These are phyloP conservation scores for Fennellomyces sp. DNA, from an alignment of 371 early-diverging fungal species.

Conservation along the genomic window DNA sequence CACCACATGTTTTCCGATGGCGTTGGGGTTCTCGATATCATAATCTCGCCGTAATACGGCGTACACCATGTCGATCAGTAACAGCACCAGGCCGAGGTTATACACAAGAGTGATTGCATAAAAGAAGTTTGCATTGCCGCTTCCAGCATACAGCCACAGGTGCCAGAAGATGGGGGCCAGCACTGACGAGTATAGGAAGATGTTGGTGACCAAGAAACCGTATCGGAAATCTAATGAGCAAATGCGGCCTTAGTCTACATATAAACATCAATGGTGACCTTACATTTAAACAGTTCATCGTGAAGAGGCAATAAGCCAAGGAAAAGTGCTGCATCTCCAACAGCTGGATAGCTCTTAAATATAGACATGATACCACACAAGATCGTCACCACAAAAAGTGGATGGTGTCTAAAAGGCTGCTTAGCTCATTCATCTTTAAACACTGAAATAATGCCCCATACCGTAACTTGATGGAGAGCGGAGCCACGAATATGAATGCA, in stretches of 20 bases:
- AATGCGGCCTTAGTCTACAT: neutral
- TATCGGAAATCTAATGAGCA: slow-evolving; percentile 67
- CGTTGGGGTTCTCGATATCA: slow-evolving; percentile 68
- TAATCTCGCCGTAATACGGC: slow-evolving; percentile 79
- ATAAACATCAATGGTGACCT: slow-evolving; percentile 24
- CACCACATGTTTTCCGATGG: slow-evolving; percentile 59
- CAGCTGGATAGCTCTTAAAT: slow-evolving; percentile 91
- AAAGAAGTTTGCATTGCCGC: slow-evolving; percentile 97
- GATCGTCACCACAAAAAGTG: slow-evolving; percentile 74
- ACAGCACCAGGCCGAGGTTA: slow-evolving; percentile 79
- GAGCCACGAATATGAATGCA: slow-evolving; percentile 80
- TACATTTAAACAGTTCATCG: slow-evolving; percentile 88
- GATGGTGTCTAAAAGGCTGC: slow-evolving; percentile 58
- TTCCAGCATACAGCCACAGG: slow-evolving; percentile 92
- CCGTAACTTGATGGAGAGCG: slow-evolving; percentile 76
- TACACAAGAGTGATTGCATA: slow-evolving; percentile 95
- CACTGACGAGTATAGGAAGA: slow-evolving; percentile 73
- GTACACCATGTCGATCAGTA: slow-evolving; percentile 78
- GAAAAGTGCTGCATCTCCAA: slow-evolving; percentile 84
- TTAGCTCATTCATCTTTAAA: neutral
- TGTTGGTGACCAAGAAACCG: slow-evolving; percentile 61
- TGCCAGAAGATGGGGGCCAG: slow-evolving; percentile 92
- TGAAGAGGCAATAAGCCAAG: slow-evolving; percentile 79
- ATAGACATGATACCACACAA: slow-evolving; percentile 76
- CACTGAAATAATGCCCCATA: slow-evolving; percentile 26